A percentile compares a stretch with the other conserved stretches of the same genome.
Conservation (phyloP, 83 land plant genomes). For the Diphasiastrum complanatum region DNA sequence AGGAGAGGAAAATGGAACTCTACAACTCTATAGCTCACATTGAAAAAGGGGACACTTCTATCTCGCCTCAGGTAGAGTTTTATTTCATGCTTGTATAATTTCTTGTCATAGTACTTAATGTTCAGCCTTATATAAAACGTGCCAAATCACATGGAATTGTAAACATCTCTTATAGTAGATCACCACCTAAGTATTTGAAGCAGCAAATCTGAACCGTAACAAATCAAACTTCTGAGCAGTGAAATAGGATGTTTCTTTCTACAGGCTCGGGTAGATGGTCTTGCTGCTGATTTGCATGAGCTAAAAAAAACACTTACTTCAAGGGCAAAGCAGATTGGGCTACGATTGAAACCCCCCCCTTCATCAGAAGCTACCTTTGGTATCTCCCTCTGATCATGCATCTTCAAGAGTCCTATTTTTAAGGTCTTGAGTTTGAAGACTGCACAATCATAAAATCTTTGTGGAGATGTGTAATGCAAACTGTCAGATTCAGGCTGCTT, state of each 20-base stretch:
- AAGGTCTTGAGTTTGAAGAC: neutral
- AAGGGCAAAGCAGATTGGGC: conserved; percentile 71
- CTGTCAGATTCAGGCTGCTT: no score
- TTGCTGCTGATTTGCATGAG: conserved; percentile 69
- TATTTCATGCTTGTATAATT: neutral
- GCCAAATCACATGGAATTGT: neutral
- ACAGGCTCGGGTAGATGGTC: conserved; percentile 58
- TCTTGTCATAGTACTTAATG: neutral
- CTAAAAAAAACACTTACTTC: conserved; percentile 65
- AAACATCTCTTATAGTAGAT: neutral
- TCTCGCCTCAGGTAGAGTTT: conserved; percentile 52
- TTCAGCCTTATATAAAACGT: neutral
- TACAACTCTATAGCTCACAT: conserved; percentile 71
- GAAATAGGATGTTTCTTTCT: neutral
- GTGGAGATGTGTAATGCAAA: no score
- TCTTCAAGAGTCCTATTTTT: neutral
- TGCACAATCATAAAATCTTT: no score
- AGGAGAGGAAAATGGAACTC: conserved; percentile 81
- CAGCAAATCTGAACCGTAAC: neutral
- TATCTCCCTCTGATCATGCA: conserved; percentile 16
- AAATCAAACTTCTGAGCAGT: neutral
- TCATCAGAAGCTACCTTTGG: conserved; percentile 83
- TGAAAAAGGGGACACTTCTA: conserved; percentile 61
- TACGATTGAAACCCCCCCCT: conserved; percentile 56
- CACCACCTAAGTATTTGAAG: neutral